phyloP scores from a whole-genome alignment of 169 alveolate species.

The Cryptosporidium tyzzeri region DNA sequence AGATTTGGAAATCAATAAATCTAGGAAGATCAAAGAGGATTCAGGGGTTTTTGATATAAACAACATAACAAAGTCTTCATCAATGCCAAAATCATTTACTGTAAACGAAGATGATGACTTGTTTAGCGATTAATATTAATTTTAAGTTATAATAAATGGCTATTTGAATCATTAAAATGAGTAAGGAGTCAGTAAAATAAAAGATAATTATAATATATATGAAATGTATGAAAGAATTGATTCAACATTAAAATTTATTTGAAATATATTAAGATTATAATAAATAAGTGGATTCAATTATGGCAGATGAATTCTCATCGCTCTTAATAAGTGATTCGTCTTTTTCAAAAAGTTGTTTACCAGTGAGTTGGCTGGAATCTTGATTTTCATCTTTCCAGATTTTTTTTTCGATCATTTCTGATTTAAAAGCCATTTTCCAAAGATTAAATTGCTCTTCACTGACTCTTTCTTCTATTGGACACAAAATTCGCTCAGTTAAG shows the following conservation, averaged over 20 bases:
- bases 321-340: slow-evolving; percentile 50
- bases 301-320: slow-evolving; percentile 2
- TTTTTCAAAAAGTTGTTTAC: slow-evolving; percentile 58
- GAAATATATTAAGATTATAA: slow-evolving; percentile 1
- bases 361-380: slow-evolving; percentile 35
- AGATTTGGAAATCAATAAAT: slow-evolving; percentile 24
- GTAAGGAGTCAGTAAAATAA: background rate
- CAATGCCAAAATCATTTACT: slow-evolving; percentile 44
- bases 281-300: background rate
- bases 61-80: slow-evolving; percentile 48
- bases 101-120: slow-evolving; percentile 47
- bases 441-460: slow-evolving; percentile 36
- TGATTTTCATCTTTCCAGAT: slow-evolving; percentile 51
- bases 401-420: slow-evolving; percentile 67
- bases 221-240: background rate
- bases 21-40: slow-evolving; percentile 23
- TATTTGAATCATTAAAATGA: background rate
- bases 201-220: background rate
- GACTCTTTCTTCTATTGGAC: slow-evolving; percentile 59
- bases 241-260: background rate
- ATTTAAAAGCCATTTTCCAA: slow-evolving; percentile 52
- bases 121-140: slow-evolving; percentile 2
- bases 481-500: slow-evolving; percentile 17
- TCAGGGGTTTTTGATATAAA: slow-evolving; percentile 22
- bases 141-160: background rate